Evolutionary conservation across 768 basidiomycete species (phyloP).

Genomic region (Mycena filopes): DNA sequence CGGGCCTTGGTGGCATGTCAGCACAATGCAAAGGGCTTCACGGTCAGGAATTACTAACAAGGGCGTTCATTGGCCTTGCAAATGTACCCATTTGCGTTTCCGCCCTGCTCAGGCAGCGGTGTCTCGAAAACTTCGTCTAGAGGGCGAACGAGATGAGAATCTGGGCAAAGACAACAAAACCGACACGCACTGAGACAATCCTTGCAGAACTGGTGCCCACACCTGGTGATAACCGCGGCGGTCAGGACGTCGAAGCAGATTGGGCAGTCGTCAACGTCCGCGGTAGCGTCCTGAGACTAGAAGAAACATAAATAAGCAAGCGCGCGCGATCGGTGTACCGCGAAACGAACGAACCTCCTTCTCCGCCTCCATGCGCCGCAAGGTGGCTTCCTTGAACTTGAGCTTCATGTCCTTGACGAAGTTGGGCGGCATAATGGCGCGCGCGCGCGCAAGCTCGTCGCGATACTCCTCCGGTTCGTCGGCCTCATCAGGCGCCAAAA

Average conservation of each 20-base stretch:
- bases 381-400: conserved; percentile 53
- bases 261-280: conserved; percentile 70
- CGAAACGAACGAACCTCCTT: conserved; percentile 51
- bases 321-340: background rate
- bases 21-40: conserved; percentile 1
- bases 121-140: conserved; percentile 58
- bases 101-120: conserved; percentile 44
- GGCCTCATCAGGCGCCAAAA: conserved; percentile 52
- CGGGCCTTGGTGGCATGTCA: conserved; percentile 55
- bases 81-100: conserved; percentile 43
- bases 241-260: conserved; percentile 72
- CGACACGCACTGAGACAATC: conserved; percentile 61
- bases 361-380: conserved; percentile 63
- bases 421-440: conserved; percentile 52
- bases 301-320: background rate
- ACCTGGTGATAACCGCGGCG: conserved; percentile 66
- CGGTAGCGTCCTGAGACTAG: conserved; percentile 58
- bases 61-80: conserved; percentile 58
- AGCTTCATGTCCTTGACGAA: conserved; percentile 63
- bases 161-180: background rate
- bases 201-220: conserved; percentile 71
- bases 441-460: conserved; percentile 59
- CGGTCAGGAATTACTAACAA: conserved; percentile 50
- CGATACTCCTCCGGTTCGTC: conserved; percentile 47
- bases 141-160: conserved; percentile 1